These are phyloP conservation scores for Ilex aquifolium DNA, from an alignment of 257 asterid species.

Conservation along the genomic window DNA sequence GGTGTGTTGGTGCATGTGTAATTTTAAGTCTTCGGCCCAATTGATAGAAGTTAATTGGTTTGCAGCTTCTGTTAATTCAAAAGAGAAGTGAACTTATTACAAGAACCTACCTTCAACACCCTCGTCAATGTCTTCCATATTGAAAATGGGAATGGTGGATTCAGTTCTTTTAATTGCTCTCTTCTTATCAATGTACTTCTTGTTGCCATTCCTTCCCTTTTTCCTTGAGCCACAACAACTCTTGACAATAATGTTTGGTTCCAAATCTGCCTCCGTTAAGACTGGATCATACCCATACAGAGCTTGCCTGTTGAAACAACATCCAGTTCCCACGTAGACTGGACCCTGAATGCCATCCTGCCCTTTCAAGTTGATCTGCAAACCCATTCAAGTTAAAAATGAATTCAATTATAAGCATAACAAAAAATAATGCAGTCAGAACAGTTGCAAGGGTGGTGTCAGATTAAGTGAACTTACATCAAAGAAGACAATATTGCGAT, in stretches of 20 bases:
- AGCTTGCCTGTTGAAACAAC: conserved; percentile 49
- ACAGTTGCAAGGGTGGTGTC: neutral
- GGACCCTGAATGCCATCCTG: conserved; percentile 59
- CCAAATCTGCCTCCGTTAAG: conserved; percentile 53
- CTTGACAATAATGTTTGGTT: conserved; percentile 52
- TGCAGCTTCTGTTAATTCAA: too few relatives aligned
- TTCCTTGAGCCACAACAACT: conserved; percentile 64
- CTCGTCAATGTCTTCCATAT: conserved; percentile 38
- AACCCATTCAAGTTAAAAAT: neutral
- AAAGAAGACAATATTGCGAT: conserved; percentile 49
- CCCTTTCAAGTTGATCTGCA: conserved; percentile 56
- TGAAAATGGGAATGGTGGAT: conserved; percentile 39
- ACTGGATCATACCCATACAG: conserved; percentile 53
- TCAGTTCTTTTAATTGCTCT: conserved; percentile 34
- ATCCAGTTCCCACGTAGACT: conserved; percentile 56
- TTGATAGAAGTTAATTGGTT: too few relatives aligned
- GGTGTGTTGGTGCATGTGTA: too few relatives aligned
- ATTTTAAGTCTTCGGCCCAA: too few relatives aligned
- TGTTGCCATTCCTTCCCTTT: conserved; percentile 32
- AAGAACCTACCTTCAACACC: conserved; percentile 34
- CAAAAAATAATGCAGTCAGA: neutral
- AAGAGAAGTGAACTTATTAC: neutral
- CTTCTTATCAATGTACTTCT: conserved; percentile 35
- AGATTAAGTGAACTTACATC: conserved; percentile 27
- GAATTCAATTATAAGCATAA: neutral